Percentiles rank a stretch among this genome's conserved stretches.
Conservation (phyloP, 2,329 filamentous ascomycete genomes). For the Trichoderma brevicompactum region DNA sequence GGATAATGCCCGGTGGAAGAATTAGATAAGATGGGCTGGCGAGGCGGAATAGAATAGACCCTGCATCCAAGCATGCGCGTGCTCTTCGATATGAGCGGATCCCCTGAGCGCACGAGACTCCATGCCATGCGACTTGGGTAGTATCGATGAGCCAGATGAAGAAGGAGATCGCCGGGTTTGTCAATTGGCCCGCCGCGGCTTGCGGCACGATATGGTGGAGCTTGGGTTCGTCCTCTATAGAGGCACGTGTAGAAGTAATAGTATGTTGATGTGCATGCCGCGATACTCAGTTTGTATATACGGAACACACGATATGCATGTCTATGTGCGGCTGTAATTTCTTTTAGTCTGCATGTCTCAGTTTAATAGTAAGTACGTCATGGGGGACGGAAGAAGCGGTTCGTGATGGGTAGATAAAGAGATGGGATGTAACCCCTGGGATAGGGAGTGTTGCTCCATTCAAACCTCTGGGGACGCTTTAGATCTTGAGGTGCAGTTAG, state of each 20-base stretch:
- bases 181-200: not conserved
- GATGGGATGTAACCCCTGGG: not conserved
- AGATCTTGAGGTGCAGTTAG: not conserved
- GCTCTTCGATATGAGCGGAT: conserved; percentile 5
- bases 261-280: not conserved
- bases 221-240: not conserved
- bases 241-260: not conserved
- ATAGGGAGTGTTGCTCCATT: not conserved
- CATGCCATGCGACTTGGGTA: not conserved
- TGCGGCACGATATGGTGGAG: not conserved
- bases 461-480: not conserved
- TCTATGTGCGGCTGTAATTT: not conserved
- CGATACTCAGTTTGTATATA: conserved; percentile 4
- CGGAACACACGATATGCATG: not conserved
- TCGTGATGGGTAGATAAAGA: conserved; percentile 12
- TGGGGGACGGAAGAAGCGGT: no score
- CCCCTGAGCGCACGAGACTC: conserved; percentile 7
- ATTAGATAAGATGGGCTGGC: conserved; percentile 1
- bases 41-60: not conserved
- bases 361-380: not conserved
- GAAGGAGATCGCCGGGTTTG: conserved; percentile 3
- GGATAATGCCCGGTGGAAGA: not conserved
- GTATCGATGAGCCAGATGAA: conserved; percentile 1
- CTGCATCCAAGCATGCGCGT: not conserved
- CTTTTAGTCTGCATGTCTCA: not conserved